Base-by-base conservation (phyloP, 2,329 filamentous ascomycete species). In the Trichoderma sp. region DNA sequence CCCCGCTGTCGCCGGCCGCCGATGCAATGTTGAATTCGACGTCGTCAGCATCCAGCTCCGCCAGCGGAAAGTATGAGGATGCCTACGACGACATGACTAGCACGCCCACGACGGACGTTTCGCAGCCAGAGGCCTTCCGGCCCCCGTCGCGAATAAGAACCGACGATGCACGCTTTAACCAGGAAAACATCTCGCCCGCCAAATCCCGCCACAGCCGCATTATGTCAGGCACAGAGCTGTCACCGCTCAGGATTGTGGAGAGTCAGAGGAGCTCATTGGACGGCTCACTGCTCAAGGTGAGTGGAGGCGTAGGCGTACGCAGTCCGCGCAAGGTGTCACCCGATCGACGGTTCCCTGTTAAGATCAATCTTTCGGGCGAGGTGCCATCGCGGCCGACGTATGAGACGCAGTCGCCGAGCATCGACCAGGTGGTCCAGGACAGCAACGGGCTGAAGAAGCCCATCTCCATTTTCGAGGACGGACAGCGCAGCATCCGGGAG, bases 381-480 rank as follows among this genome's bases (percentile, higher is more conserved):
- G 68, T 70, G 48, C 64, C 71, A 29, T 52, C 50, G 64, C 69
- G 72, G 34, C 32, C 68, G n/a, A 64, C 68, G n/a, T 70, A 75
- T 63, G 78, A 82, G 70, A 78, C 75, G 65, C 78, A 75, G 67
- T 79, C 80, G 22, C 78, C 84, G 45, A 83, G 79, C 57, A 75
- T 89, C 22, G 84, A 87, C 64, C 83, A 87, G 67, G 83, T 83
- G 2, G 78, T 89, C 64, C 79, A 79, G 50, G 81, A 85, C 53
- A 88, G 87, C 70, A 82, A 83, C 60, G 86, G 84, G 3, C 78
- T 89, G 45, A 84, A 83, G 72, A 83, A 83, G 67, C 86, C 86
- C 5, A 89, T 90, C 71, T 82, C 86, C 69, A 89, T 89, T 54
- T 86, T 89, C 37, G 88, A 90, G 73, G 87, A 89, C 72, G 83